Evolutionary conservation across 2,329 filamentous ascomycete genomes (phyloP).

Genomic region (Simplicillium aogashimaense): DNA sequence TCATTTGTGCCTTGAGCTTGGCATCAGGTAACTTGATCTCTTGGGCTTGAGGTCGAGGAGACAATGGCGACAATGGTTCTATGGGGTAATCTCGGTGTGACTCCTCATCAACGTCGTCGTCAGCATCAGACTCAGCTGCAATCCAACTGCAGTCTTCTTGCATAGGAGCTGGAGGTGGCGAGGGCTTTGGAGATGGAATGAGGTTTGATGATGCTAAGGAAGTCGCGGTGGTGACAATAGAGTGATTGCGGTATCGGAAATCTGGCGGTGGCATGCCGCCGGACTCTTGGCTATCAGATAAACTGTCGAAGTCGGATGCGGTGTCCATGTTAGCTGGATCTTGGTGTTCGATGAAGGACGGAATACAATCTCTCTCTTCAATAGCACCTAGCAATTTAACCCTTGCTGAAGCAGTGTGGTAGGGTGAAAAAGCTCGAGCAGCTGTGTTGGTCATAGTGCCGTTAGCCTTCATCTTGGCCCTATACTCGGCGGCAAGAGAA

Average conservation of each 20-base stretch:
- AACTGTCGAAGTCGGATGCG: constrained; percentile 22
- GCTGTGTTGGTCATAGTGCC: constrained; percentile 1
- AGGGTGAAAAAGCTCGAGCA: constrained; percentile 14
- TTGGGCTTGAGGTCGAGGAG: constrained; percentile 20
- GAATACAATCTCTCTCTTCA: constrained; percentile 23
- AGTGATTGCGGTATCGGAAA: constrained; percentile 21
- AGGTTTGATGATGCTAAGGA: constrained; percentile 21
- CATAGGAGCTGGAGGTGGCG: constrained; percentile 10
- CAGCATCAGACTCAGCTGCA: constrained; percentile 23
- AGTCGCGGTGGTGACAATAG: constrained; percentile 24
- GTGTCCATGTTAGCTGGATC: constrained; percentile 12
- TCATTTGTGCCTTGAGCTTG: not conserved
- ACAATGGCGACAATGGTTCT: constrained; percentile 10
- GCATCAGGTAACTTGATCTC: constrained; percentile 1
- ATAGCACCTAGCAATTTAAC: constrained; percentile 23
- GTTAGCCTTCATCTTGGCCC: constrained; percentile 2
- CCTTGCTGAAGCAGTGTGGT: constrained; percentile 17
- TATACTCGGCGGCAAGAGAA: constrained; percentile 21
- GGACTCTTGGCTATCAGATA: constrained; percentile 19
- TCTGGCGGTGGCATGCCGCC: constrained; percentile 21
- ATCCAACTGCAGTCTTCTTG: constrained; percentile 24
- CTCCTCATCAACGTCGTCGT: constrained; percentile 11
- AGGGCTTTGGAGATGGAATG: constrained; percentile 15
- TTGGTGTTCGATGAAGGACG: constrained; percentile 20
- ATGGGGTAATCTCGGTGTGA: constrained; percentile 3